Evolutionary conservation across 164 flowering plant species (phyloP).

Genomic region (Pachysandra terminalis): DNA sequence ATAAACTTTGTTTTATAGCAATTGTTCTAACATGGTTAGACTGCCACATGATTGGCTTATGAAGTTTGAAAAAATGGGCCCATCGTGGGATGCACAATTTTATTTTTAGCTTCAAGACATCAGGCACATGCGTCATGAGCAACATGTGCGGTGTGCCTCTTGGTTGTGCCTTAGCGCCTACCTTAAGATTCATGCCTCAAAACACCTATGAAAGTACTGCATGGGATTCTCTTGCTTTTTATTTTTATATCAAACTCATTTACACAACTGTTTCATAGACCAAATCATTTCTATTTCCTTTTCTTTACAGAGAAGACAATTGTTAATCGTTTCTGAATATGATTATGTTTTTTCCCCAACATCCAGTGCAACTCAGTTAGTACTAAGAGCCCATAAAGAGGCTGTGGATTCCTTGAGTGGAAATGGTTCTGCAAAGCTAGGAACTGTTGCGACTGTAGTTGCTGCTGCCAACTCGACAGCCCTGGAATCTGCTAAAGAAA

Average conservation of each 20-base stretch:
- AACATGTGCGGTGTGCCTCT: too few species aligned
- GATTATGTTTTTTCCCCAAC: background rate
- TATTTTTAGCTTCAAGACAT: too few species aligned
- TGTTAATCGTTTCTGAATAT: background rate
- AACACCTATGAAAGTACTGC: too few species aligned
- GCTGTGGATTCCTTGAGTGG: conserved; percentile 95
- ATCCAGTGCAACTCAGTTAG: conserved; percentile 86
- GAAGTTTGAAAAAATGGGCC: too few species aligned
- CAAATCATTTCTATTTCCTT: background rate
- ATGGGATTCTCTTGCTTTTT: too few species aligned
- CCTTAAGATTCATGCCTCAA: too few species aligned
- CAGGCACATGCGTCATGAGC: too few species aligned
- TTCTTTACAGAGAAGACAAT: background rate
- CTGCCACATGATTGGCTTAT: too few species aligned
- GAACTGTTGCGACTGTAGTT: conserved; percentile 94
- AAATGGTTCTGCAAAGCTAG: conserved; percentile 76
- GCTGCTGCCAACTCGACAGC: conserved; percentile 97
- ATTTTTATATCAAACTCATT: background rate
- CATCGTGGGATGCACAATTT: too few species aligned
- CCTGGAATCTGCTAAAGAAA: conserved; percentile 82
- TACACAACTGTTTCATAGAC: background rate
- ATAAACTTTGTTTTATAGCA: too few species aligned
- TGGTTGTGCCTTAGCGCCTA: too few species aligned
- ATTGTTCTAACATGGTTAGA: too few species aligned
- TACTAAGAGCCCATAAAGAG: conserved; percentile 88